Conservation (phyloP, 306 rosid species). For the Trifolium fragiferum region DNA sequence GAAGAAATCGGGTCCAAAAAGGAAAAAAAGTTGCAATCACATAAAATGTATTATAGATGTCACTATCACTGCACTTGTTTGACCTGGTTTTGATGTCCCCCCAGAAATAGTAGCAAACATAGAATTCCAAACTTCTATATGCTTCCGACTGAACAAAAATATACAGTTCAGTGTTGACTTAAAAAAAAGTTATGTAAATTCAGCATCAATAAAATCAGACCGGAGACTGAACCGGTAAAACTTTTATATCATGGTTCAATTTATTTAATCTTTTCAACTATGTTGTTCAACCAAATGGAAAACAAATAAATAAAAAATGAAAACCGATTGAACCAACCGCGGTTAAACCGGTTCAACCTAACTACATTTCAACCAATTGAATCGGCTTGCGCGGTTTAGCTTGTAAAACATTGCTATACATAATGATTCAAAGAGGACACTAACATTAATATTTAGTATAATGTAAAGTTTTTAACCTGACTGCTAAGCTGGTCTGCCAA, state of each 20-base stretch:
- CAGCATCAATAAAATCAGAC: no score
- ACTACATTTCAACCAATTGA: no score
- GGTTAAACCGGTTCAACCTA: neutral
- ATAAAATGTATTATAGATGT: slow-evolving; percentile 55
- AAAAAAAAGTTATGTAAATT: neutral
- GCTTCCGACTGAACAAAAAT: slow-evolving; percentile 65
- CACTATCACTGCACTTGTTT: slow-evolving; percentile 60
- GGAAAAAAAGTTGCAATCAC: slow-evolving; percentile 72
- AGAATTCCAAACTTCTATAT: slow-evolving; percentile 77
- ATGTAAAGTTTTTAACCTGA: slow-evolving; percentile 54
- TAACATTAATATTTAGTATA: slow-evolving; percentile 23
- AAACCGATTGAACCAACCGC: neutral
- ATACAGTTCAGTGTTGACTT: neutral
- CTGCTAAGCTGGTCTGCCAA: slow-evolving; percentile 88
- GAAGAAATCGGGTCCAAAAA: slow-evolving; percentile 73
- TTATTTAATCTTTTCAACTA: neutral
- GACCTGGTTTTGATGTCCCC: slow-evolving; percentile 72
- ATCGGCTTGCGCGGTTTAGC: neutral
- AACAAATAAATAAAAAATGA: no score
- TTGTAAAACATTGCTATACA: neutral
- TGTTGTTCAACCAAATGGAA: no score
- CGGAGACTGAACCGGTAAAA: neutral
- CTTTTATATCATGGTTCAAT: neutral
- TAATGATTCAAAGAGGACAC: neutral
- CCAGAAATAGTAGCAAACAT: slow-evolving; percentile 73